Evolutionary conservation across 2,329 filamentous ascomycete genomes (phyloP).

Genomic region (Chalaropsis thielavioides): DNA sequence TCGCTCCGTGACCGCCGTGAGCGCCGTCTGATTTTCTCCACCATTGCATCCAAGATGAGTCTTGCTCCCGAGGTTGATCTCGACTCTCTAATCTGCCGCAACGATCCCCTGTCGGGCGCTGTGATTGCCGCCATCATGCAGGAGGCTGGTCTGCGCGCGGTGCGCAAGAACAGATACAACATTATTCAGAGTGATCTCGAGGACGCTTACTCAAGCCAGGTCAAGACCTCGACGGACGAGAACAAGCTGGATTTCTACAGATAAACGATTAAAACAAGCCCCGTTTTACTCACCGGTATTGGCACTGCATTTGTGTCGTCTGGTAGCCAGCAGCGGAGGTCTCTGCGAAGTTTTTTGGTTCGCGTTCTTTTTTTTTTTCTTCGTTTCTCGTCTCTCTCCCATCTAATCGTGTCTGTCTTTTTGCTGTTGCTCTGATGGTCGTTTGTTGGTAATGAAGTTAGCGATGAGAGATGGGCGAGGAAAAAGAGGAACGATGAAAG

Average conservation of each 20-base stretch:
- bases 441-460: neutral
- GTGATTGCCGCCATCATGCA: conserved; percentile 99
- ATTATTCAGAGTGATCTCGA: conserved; percentile 96
- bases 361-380: neutral
- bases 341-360: neutral
- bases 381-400: neutral
- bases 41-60: conserved; percentile 96
- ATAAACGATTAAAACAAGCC: conserved; percentile 30
- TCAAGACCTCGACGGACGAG: conserved; percentile 59
- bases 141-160: conserved; percentile 84
- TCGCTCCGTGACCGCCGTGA: conserved; percentile 84
- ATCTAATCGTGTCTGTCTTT: too few relatives aligned
- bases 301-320: too few relatives aligned
- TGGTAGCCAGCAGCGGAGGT: neutral
- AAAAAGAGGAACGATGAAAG: neutral
- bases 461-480: neutral
- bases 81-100: conserved; percentile 89
- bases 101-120: conserved; percentile 86
- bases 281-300: too few relatives aligned
- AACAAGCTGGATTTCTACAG: conserved; percentile 89
- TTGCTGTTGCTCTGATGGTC: neutral
- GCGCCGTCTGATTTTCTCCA: conserved; percentile 88
- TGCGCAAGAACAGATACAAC: conserved; percentile 96
- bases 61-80: conserved; percentile 91
- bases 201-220: conserved; percentile 92